Percentiles rank a stretch among this genome's conserved stretches.
Conservation (phyloP, 2,329 filamentous ascomycete genomes). For the Aspergillaceae sp. region DNA sequence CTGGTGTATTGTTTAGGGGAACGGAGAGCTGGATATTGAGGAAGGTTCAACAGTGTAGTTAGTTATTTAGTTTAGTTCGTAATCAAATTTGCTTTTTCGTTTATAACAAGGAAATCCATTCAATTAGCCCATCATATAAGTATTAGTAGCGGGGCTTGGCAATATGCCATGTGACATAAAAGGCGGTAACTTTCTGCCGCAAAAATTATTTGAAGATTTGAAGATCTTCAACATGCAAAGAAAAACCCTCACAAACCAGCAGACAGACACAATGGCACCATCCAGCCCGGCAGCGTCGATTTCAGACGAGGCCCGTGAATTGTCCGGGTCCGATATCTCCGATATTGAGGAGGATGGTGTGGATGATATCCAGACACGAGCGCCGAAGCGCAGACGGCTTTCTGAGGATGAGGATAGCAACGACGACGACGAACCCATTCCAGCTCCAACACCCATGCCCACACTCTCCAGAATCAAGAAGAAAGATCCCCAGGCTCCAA, state of each 20-base stretch:
- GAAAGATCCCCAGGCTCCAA: slow-evolving; percentile 19
- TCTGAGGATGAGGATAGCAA: slow-evolving; percentile 14
- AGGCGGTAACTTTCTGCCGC: slow-evolving; percentile 26
- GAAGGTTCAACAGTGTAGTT: background rate
- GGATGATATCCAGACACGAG: slow-evolving; percentile 18
- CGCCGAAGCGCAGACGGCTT: slow-evolving; percentile 32
- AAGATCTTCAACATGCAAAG: slow-evolving; percentile 17
- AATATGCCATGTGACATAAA: slow-evolving; percentile 9
- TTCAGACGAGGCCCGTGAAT: slow-evolving; percentile 13
- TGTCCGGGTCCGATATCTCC: slow-evolving; percentile 8
- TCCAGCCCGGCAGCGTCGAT: slow-evolving; percentile 14
- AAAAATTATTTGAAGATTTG: slow-evolving; percentile 12
- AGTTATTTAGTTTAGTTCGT: background rate
- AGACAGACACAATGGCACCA: slow-evolving; percentile 18
- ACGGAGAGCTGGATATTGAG: background rate
- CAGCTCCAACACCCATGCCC: slow-evolving; percentile 27
- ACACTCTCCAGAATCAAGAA: slow-evolving; percentile 36
- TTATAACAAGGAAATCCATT: no score
- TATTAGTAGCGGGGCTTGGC: no score
- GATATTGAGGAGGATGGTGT: slow-evolving; percentile 14
- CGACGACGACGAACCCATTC: slow-evolving; percentile 2
- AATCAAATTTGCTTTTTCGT: background rate
- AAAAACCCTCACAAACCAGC: slow-evolving; percentile 5
- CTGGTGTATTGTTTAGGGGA: no score
- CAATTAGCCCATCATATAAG: no score